A percentile compares a stretch with the other conserved stretches of the same genome.
Evolutionary conservation across 2,329 filamentous ascomycete genomes (phyloP).

Genomic region (Huntiella bhutanensis): DNA sequence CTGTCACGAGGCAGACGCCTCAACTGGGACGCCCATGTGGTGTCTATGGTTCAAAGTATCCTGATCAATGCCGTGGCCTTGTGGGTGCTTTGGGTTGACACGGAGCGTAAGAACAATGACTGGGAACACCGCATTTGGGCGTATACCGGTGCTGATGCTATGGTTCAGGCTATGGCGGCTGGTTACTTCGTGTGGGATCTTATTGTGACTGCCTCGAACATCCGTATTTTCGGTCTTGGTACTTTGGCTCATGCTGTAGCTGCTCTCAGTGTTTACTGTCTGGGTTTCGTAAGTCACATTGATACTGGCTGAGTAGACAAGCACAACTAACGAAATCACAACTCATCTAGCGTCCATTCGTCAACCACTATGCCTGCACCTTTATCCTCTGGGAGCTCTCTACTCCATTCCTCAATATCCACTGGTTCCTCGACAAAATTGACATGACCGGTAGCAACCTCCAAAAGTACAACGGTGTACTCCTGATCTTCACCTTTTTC

Average conservation of each 20-base stretch:
- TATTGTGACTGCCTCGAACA: slow-evolving; percentile 44
- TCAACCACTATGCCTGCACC: slow-evolving; percentile 62
- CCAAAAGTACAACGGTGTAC: slow-evolving; percentile 61
- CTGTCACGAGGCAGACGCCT: slow-evolving; percentile 42
- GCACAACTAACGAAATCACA: slow-evolving; percentile 2
- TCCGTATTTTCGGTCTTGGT: slow-evolving; percentile 56
- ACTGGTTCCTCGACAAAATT: slow-evolving; percentile 85
- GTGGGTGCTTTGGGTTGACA: slow-evolving; percentile 50
- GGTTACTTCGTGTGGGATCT: slow-evolving; percentile 81
- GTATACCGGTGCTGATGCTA: slow-evolving; percentile 51
- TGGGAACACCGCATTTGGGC: slow-evolving; percentile 55
- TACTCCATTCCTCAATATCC: slow-evolving; percentile 68
- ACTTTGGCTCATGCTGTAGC: slow-evolving; percentile 60
- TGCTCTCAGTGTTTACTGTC: slow-evolving; percentile 53
- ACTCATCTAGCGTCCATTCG: slow-evolving; percentile 48
- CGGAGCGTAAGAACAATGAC: slow-evolving; percentile 47
- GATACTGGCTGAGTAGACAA: neutral
- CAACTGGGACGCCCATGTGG: slow-evolving; percentile 75
- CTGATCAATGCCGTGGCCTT: slow-evolving; percentile 56
- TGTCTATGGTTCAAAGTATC: slow-evolving; percentile 60
- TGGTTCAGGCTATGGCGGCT: slow-evolving; percentile 57
- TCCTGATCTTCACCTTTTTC: slow-evolving; percentile 57
- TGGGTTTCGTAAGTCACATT: slow-evolving; percentile 52
- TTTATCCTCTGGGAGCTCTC: slow-evolving; percentile 83
- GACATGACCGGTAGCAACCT: slow-evolving; percentile 54